Base-by-base conservation (phyloP, 2,329 filamentous ascomycete genomes). In the Cladosporium sp. region DNA sequence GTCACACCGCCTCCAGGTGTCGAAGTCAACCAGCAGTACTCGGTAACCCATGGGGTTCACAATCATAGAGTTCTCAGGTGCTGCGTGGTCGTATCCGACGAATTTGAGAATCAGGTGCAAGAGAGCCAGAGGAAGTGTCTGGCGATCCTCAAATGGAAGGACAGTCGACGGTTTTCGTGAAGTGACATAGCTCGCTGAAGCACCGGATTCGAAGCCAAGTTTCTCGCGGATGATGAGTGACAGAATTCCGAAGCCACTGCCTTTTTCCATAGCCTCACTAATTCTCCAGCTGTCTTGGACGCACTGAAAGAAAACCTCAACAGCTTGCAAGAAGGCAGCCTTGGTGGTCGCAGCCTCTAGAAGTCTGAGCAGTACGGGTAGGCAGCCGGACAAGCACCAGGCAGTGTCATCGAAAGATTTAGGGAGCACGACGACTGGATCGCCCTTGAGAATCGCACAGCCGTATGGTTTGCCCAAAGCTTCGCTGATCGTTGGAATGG, bases 181-280 rank as follows among this genome's bases (percentile, higher is more conserved):
- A 7, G 53, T 41, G 16, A 54, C 46, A 27, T 56, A 63, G 67
- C 50, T 56, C 7, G 55, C 22, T 4, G 57, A 45, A 13, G 41
- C 47, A 8, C 53, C 49, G 12, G 52, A 53, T n/a, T 69, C 71
- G 42, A 70, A 62, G 4, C 85, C 86, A 27, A 95, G 75, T 66
- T 95, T 96, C 49, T 88, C 86, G 49, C 89, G 84, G 19, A 98
- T 71, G 15, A 97, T 77, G 67, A 90, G 83, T 35, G 86, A 86
- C 43, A 98, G 72, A 30, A 97, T 87, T 20, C 88, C 86, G 64
- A 96, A 98, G 0, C 92, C 94, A 58, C 94, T 93, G 53, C 95
- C 90, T 60, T 88, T 84, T 67, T 98, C 93, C 86, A 98, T 96
- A 20, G 93, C 91, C 66, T 98, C 94, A 58, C 93, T 97, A 58